Evolutionary conservation across 169 alveolate species (phyloP).

Genomic region (Plasmodium sp.): DNA sequence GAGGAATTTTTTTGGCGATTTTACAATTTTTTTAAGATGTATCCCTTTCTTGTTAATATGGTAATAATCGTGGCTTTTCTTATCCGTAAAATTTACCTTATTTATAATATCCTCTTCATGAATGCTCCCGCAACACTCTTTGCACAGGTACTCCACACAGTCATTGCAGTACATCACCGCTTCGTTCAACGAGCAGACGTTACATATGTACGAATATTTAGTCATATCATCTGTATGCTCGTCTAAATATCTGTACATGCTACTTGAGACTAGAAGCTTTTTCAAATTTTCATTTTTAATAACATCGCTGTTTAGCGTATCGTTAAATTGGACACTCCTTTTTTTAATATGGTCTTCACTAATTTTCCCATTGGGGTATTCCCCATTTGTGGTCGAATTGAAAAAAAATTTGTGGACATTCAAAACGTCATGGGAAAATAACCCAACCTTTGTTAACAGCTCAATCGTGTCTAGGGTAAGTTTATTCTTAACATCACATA

Average conservation of each 20-base stretch:
- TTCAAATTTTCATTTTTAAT: conserved; percentile 41
- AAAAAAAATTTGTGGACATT: conserved; percentile 34
- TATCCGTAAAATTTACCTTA: background rate
- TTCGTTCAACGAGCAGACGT: conserved; percentile 62
- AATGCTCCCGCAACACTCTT: conserved; percentile 40
- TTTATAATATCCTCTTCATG: conserved; percentile 28
- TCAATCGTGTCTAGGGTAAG: conserved; percentile 53
- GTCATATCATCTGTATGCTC: conserved; percentile 29
- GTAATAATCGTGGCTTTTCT: conserved; percentile 47
- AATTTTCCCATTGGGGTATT: background rate
- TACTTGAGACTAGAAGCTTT: conserved; percentile 5
- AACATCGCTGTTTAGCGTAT: conserved; percentile 4
- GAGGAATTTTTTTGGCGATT: conserved; percentile 41
- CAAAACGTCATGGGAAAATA: conserved; percentile 44
- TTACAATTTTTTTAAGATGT: conserved; percentile 49
- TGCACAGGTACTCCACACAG: conserved; percentile 64
- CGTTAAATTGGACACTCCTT: background rate
- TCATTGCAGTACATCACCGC: conserved; percentile 67
- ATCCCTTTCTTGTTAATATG: conserved; percentile 25
- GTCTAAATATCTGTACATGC: conserved; percentile 36
- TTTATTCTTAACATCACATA: conserved; percentile 56
- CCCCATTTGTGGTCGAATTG: background rate
- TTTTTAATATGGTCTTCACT: conserved; percentile 7
- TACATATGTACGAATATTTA: conserved; percentile 68
- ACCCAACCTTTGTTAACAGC: conserved; percentile 47